These are phyloP conservation scores for Colletotrichum shisoi DNA, from an alignment of 2,329 filamentous ascomycete genomes.

Conservation along the genomic window DNA sequence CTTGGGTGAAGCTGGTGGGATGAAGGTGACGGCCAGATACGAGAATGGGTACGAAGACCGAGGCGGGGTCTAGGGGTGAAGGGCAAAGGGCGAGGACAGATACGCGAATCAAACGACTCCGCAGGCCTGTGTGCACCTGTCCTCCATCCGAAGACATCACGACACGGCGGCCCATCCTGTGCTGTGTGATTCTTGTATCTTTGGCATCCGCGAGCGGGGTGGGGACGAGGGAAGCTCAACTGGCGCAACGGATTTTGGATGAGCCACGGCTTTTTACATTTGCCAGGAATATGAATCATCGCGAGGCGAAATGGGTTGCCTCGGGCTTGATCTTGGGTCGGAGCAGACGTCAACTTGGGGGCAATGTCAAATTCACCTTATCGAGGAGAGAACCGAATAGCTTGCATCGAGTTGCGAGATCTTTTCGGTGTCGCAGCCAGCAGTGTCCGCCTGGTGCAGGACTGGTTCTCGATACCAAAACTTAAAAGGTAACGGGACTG, in stretches of 20 bases:
- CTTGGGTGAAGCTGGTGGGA: neutral
- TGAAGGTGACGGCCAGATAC: neutral
- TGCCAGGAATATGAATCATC: neutral
- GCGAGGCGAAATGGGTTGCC: neutral
- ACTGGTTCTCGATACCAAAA: neutral
- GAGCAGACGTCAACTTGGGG: neutral
- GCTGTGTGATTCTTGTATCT: neutral
- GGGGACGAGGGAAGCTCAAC: neutral
- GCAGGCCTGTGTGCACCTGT: neutral
- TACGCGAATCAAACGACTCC: neutral
- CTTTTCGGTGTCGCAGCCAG: neutral
- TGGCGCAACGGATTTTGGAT: slow-evolving; percentile 9
- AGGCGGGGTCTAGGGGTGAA: neutral
- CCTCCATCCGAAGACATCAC: neutral
- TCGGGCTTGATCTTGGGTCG: neutral
- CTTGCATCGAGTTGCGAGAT: neutral
- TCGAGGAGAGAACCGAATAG: neutral
- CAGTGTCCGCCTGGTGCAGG: slow-evolving; percentile 1
- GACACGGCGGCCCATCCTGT: neutral
- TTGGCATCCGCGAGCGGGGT: neutral
- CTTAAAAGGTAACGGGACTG: neutral
- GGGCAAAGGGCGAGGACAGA: neutral
- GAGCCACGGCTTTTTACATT: neutral
- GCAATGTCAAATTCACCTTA: neutral
- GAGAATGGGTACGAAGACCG: neutral